Conservation (phyloP, 352 stramenopile species). For the Globisporangium okanoganense region DNA sequence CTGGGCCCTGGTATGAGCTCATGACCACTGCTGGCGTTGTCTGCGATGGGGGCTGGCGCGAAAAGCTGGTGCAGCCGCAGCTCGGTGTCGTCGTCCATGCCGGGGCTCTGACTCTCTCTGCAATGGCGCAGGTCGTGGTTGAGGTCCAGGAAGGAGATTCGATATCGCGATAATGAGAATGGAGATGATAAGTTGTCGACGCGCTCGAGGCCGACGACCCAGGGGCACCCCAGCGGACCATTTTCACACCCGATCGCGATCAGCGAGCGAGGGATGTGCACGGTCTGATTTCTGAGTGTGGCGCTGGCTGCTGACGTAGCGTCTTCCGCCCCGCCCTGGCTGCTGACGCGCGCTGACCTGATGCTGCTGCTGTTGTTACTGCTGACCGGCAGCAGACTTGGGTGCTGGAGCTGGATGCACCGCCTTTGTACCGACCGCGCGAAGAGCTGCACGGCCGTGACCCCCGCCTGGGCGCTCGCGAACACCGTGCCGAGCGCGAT, state of each 20-base stretch:
- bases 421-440: conserved; percentile 46
- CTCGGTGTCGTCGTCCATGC: not conserved
- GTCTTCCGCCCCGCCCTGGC: no score
- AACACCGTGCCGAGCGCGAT: not conserved
- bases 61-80: conserved; percentile 11
- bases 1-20: not conserved
- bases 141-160: conserved; percentile 65
- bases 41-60: not conserved
- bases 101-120: conserved; percentile 15
- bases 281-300: conserved; percentile 29
- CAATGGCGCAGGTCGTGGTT: conserved; percentile 53
- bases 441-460: conserved; percentile 52
- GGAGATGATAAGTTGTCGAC: conserved; percentile 38
- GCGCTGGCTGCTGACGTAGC: not conserved
- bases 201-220: conserved; percentile 53
- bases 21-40: not conserved
- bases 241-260: conserved; percentile 49
- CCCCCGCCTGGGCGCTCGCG: conserved; percentile 12
- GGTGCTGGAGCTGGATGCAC: conserved; percentile 20
- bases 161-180: conserved; percentile 39
- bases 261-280: not conserved
- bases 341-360: not conserved
- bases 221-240: conserved; percentile 50
- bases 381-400: not conserved
- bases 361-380: not conserved